Conservation (phyloP, 495 filamentous ascomycete species). For the Lophiostoma macrostomum region DNA sequence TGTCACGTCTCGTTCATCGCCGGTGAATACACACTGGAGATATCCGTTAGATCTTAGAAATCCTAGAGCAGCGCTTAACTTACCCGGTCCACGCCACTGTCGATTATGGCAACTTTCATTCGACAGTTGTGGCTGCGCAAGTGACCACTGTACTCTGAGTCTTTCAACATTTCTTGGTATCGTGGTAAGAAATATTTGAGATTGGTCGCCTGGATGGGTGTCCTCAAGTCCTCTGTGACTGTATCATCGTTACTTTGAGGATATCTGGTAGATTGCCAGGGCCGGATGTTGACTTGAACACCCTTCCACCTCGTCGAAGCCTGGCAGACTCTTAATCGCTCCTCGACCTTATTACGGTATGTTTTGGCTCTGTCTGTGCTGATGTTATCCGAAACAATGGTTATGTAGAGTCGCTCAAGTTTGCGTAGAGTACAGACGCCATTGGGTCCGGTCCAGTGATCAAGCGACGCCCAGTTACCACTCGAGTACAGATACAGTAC, state of each 20-base stretch:
- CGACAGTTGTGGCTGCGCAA: background rate
- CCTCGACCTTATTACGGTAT: background rate
- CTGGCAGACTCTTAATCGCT: background rate
- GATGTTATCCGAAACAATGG: background rate
- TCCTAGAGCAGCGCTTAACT: background rate
- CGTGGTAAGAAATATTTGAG: background rate
- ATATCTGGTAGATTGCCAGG: background rate
- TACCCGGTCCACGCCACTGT: slow-evolving; percentile 1
- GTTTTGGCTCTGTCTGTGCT: background rate
- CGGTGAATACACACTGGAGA: background rate
- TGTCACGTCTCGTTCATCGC: background rate
- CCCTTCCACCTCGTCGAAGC: background rate
- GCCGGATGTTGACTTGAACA: background rate
- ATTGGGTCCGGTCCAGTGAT: background rate
- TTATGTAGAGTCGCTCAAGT: background rate
- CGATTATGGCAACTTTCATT: slow-evolving; percentile 1
- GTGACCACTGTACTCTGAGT: background rate
- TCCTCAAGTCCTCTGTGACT: background rate
- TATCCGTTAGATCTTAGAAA: background rate
- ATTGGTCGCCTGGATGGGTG: background rate
- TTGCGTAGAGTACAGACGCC: background rate
- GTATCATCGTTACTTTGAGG: background rate
- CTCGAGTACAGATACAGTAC: background rate
- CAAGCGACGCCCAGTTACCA: background rate
- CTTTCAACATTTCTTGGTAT: background rate